Evolutionary conservation across 164 flowering plant genomes (phyloP), one percentile per base, ranked within the genome.

Genomic region (Umbilicus rupestris): DNA sequence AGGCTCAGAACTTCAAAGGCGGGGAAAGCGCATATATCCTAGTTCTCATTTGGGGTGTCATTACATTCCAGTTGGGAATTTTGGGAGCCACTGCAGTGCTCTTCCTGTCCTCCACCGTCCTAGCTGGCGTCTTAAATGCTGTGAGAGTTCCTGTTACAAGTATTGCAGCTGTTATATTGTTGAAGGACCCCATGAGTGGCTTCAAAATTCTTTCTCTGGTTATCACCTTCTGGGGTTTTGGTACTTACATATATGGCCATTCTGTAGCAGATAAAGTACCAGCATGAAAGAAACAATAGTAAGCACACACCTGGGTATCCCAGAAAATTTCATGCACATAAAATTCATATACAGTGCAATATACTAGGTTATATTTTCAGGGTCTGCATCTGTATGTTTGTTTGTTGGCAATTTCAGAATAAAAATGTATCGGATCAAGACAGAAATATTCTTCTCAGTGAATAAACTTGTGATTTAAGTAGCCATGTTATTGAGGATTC

Each of bases 221-320:
- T n/a, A 63, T 90, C 62, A 90, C 96, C 6, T 83, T 87, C 39
- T 90, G 98, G 97, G 96, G 98, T 35, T 90, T 88, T 64, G 85
- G 72, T 47, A 88, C 82, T 5, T 90, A 90, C 70, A 79, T 90
- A 10, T 86, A 82, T 58, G 96, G 96, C 50, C 76, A 67, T 73
- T 75, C 80, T 16, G 65, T 74, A 37, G 68, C 14, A 3, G 71
- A 69, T 70, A 81, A 82, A 72, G 73, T 11, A 0, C 12, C 58
- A 1, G 30, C 58, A 22, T 52, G 58, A 52, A 52, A 9, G 1
- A 24, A 52, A 2, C 24, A 52, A 52, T 14, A 2, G 44, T 41
- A 41, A 9, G 44, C 10, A 9, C 44, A 9, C 44, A 41, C 44
- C 16, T 6, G 44, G 12, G 9, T 41, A 35, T 41, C 10, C 3